A percentile compares a stretch with the other conserved stretches of the same genome.
These are phyloP conservation scores for Agrocybe chaxingu DNA, from an alignment of 768 basidiomycete genomes.

Conservation along the genomic window DNA sequence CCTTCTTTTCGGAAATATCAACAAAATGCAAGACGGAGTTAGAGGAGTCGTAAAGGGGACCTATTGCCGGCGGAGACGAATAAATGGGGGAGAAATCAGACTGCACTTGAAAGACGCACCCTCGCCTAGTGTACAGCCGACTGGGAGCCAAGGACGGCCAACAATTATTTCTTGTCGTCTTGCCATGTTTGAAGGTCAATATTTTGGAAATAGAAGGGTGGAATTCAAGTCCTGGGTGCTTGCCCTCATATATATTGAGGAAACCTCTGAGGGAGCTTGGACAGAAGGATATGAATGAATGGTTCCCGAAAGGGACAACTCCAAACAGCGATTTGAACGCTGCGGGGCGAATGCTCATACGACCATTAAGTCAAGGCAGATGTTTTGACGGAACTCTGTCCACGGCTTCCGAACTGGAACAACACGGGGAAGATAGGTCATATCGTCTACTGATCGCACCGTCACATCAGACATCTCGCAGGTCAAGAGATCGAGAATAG, in stretches of 20 bases:
- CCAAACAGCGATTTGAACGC: slow-evolving; percentile 10
- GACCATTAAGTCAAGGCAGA: slow-evolving; percentile 13
- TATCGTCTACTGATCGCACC: slow-evolving; percentile 23
- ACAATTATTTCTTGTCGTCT: slow-evolving; percentile 33
- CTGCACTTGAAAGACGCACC: slow-evolving; percentile 30
- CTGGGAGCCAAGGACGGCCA: slow-evolving; percentile 43
- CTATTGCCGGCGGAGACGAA: slow-evolving; percentile 25
- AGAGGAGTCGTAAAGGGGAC: slow-evolving; percentile 57
- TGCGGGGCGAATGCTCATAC: slow-evolving; percentile 8
- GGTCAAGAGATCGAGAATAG: slow-evolving; percentile 22
- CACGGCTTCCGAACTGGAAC: slow-evolving; percentile 17
- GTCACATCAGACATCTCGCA: slow-evolving; percentile 20
- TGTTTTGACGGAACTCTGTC: slow-evolving; percentile 12
- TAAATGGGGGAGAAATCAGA: background rate
- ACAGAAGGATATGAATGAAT: slow-evolving; percentile 19
- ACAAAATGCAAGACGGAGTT: slow-evolving; percentile 63
- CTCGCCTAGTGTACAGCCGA: slow-evolving; percentile 61
- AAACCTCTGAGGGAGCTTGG: slow-evolving; percentile 15
- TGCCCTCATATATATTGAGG: slow-evolving; percentile 21
- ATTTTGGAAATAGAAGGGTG: slow-evolving; percentile 4
- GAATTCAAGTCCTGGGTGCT: slow-evolving; percentile 4
- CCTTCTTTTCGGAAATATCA: slow-evolving; percentile 58
- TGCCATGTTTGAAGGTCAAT: slow-evolving; percentile 5
- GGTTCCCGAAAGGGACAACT: slow-evolving; percentile 24
- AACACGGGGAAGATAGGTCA: slow-evolving; percentile 13